A percentile compares a stretch with the other conserved stretches of the same genome.
phyloP scores from a whole-genome alignment of 345 rosid genomes.

The Melaleuca alternifolia region DNA sequence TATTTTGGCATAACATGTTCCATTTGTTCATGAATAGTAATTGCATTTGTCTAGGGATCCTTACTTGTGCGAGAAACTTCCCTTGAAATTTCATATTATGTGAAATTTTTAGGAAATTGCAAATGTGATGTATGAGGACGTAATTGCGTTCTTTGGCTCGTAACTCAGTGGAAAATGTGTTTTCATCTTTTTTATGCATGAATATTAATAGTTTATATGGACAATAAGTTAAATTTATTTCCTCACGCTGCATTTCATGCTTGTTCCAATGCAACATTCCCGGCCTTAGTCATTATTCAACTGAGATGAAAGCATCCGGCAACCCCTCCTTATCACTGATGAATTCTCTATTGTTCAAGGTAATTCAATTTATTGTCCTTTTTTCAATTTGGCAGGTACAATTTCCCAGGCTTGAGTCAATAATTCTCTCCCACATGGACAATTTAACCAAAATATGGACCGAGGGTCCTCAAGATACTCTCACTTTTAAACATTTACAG shows the following conservation, averaged over 20 bases:
- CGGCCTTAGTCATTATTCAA: too few species aligned
- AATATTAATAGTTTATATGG: too few species aligned
- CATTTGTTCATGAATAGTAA: neutral
- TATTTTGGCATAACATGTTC: too few species aligned
- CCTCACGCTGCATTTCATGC: too few species aligned
- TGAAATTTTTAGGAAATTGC: neutral
- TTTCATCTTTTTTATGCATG: neutral
- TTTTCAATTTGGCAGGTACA: neutral
- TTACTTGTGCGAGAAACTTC: rapidly evolving
- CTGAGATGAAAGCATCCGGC: too few species aligned
- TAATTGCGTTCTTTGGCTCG: neutral
- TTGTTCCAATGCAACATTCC: too few species aligned
- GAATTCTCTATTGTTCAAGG: neutral
- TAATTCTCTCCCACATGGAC: neutral
- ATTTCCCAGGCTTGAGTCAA: rapidly evolving
- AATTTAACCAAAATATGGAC: neutral
- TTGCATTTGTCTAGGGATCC: neutral
- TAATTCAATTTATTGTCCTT: neutral
- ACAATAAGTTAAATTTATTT: too few species aligned
- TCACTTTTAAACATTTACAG: neutral
- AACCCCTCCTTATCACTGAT: too few species aligned
- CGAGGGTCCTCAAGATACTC: rapidly evolving
- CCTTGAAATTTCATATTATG: too few species aligned
- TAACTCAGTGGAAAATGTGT: neutral
- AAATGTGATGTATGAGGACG: neutral